Percentiles rank a stretch among this genome's conserved stretches.
These are phyloP conservation scores for Pseudogymnoascus sp. DNA, from an alignment of 2,329 filamentous ascomycete species.

Conservation along the genomic window DNA sequence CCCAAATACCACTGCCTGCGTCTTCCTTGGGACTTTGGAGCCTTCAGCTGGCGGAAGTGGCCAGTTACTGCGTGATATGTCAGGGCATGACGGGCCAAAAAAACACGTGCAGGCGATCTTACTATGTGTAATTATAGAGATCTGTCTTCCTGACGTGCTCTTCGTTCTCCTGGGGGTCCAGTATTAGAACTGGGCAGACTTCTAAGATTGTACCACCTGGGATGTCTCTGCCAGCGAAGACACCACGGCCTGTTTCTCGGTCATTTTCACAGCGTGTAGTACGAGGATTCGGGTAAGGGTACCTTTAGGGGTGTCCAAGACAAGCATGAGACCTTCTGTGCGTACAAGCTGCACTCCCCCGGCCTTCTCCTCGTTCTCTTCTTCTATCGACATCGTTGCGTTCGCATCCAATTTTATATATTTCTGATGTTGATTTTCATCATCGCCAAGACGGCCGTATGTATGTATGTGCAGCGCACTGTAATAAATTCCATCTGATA, in stretches of 20 bases:
- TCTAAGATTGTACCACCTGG: constrained; percentile 42
- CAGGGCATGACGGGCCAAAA: neutral
- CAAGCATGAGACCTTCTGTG: constrained; percentile 35
- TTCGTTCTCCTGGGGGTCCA: constrained; percentile 40
- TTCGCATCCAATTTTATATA: neutral
- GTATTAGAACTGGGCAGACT: constrained; percentile 43
- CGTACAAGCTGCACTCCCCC: constrained; percentile 32
- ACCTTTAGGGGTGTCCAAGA: constrained; percentile 46
- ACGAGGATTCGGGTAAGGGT: constrained; percentile 10
- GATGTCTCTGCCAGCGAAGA: constrained; percentile 42
- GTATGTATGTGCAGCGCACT: neutral
- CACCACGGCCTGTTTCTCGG: constrained; percentile 39
- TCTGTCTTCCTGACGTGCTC: constrained; percentile 42
- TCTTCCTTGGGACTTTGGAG: constrained; percentile 25
- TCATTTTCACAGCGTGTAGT: constrained; percentile 1
- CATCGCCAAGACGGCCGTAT: neutral
- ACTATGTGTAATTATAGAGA: constrained; percentile 51
- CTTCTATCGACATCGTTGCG: constrained; percentile 8
- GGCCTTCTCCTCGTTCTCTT: neutral
- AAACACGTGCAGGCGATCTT: constrained; percentile 18
- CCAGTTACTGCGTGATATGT: constrained; percentile 24
- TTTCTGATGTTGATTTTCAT: neutral
- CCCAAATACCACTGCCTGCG: constrained; percentile 47
- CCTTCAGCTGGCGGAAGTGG: constrained; percentile 21
- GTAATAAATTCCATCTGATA: neutral